Evolutionary conservation across 345 rosid genomes (phyloP).

Genomic region (Rhodamnia argentea): DNA sequence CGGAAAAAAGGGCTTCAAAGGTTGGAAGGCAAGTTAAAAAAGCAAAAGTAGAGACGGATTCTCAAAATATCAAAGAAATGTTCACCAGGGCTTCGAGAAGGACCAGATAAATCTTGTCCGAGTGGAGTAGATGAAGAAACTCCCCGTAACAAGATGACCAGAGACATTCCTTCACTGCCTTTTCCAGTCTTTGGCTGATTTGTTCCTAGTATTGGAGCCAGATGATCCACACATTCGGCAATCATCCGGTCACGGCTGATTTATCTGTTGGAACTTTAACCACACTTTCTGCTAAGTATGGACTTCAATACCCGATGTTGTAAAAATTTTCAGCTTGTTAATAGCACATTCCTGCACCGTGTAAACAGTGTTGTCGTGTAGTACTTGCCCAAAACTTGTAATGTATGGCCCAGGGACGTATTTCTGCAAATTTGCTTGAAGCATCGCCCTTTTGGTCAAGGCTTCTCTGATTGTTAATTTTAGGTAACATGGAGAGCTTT

Average conservation of each 20-base stretch:
- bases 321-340: not conserved
- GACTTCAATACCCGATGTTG: not conserved
- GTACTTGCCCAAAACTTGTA: not conserved
- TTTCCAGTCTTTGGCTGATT: not conserved
- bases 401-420: not conserved
- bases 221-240: not conserved
- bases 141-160: not conserved
- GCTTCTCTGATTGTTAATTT: not conserved
- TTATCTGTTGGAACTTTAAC: not conserved
- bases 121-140: not conserved
- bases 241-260: not conserved
- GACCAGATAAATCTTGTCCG: slow-evolving; percentile 8
- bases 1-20: slow-evolving; percentile 28
- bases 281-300: not conserved
- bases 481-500: too few species aligned
- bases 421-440: not conserved
- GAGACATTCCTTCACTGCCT: not conserved
- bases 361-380: not conserved
- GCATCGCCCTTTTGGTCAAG: not conserved
- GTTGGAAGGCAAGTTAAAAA: slow-evolving; percentile 46
- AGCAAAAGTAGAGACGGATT: slow-evolving; percentile 64
- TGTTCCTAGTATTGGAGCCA: not conserved
- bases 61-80: slow-evolving; percentile 78
- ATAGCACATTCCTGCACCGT: not conserved
- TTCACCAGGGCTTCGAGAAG: slow-evolving; percentile 64